A percentile compares a stretch with the other conserved stretches of the same genome.
phyloP scores from a whole-genome alignment of 345 rosid genomes.

The Schrenkiella parvula region DNA sequence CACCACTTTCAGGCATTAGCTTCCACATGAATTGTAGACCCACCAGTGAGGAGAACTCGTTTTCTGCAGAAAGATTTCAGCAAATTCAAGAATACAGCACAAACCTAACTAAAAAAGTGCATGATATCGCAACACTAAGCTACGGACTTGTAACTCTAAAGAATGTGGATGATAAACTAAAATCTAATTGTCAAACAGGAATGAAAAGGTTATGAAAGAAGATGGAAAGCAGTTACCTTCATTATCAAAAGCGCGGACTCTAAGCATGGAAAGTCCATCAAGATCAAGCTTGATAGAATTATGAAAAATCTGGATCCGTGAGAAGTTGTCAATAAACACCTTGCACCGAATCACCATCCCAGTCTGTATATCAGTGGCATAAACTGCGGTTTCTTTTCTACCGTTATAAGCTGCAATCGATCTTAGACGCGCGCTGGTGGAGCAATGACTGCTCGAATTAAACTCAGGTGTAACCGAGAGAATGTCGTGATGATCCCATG shows the following conservation, averaged over 20 bases:
- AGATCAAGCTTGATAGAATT: conserved; percentile 87
- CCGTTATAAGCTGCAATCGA: conserved; percentile 74
- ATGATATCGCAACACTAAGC: background rate
- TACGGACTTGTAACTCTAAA: background rate
- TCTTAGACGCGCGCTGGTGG: conserved; percentile 74
- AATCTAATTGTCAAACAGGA: background rate
- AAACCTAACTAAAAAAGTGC: background rate
- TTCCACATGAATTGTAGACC: conserved; percentile 88
- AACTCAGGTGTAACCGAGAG: conserved; percentile 82
- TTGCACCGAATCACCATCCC: conserved; percentile 95
- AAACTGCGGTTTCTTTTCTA: conserved; percentile 88
- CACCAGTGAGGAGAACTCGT: conserved; percentile 86
- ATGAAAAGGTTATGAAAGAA: background rate
- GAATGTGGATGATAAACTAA: background rate
- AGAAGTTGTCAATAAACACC: conserved; percentile 84
- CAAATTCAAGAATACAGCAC: background rate
- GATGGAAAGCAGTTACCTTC: conserved; percentile 47
- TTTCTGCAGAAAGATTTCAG: conserved; percentile 47
- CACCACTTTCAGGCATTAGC: conserved; percentile 50
- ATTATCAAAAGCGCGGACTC: conserved; percentile 80
- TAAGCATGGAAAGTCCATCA: conserved; percentile 92
- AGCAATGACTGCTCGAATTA: conserved; percentile 70
- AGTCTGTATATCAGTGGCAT: conserved; percentile 72
- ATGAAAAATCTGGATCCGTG: conserved; percentile 89
- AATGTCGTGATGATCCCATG: conserved; percentile 96